Evolutionary conservation across 768 basidiomycete species (phyloP), one percentile per base, ranked within the genome.

Genomic region (Ramaria sp.): DNA sequence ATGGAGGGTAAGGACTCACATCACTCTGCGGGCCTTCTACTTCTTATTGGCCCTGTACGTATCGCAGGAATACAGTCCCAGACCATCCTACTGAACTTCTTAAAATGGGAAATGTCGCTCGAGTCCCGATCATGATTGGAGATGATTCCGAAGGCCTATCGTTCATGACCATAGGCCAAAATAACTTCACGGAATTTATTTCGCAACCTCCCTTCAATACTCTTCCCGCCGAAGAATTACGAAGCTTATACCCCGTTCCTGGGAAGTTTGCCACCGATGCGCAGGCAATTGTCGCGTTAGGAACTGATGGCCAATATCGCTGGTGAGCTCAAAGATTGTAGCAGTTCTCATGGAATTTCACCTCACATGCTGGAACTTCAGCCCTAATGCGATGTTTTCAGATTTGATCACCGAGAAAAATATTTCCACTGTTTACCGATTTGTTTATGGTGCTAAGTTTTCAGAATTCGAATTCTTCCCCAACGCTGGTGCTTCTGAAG

Each of bases 141-240:
- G 53, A 55, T 20, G 42, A 55, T 48, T 12, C 44, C 34, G 20
- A 47, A 48, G 53, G 53, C 16, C 42, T 18, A 7, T 55, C 53
- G 18, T 55, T 55, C 44, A 16, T 55, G 18, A 55, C 53, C 2
- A 48, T 55, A 24, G 53, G 53, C 27, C 18, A 28, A 36, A 36
- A 55, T 36, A 55, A 55, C 27, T 55, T 55, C 34, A 30, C 53
- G 12, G 53, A 45, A 24, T 45, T 55, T n/a, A 32, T 55, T 3
- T 27, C 53, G 1, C 53, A 47, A 36, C 53, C 53, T 8, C 53
- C 53, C 18, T 55, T 45, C 22, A 48, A 55, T 37, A 15, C 13
- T 27, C 30, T 55, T n/a, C 42, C 42, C 32, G 42, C 42, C 10
- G 42, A 47, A 25, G 42, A 55, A 48, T 38, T 55, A 7, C 53